These are phyloP conservation scores for Sarocladiaceae sp. DNA, from an alignment of 2,329 filamentous ascomycete genomes.

Conservation along the genomic window DNA sequence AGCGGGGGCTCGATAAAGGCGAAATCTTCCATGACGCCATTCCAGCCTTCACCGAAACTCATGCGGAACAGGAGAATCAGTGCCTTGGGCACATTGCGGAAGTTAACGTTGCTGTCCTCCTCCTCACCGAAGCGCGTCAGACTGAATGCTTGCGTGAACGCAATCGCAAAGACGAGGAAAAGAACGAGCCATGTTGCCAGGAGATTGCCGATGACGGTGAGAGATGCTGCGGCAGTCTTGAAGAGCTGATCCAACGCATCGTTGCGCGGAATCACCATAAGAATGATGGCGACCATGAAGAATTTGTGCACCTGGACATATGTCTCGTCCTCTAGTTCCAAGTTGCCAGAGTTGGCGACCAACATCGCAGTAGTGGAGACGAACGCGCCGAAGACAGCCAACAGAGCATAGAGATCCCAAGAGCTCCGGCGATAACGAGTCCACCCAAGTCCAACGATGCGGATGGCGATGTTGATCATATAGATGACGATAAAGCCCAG, in stretches of 20 bases:
- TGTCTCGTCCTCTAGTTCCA: constrained; percentile 21
- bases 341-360: constrained; percentile 55
- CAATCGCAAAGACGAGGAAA: constrained; percentile 94
- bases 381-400: constrained; percentile 76
- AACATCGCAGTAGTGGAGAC: constrained; percentile 73
- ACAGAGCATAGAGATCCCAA: constrained; percentile 88
- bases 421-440: constrained; percentile 85
- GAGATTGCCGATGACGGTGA: constrained; percentile 85
- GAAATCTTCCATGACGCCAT: constrained; percentile 93
- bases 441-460: constrained; percentile 88
- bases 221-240: constrained; percentile 93
- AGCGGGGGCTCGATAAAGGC: constrained; percentile 74
- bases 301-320: constrained; percentile 87
- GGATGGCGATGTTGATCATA: constrained; percentile 75
- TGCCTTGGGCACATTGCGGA: constrained; percentile 89
- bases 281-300: constrained; percentile 83
- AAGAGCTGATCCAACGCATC: constrained; percentile 97
- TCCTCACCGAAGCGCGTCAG: constrained; percentile 78
- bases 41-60: constrained; percentile 95
- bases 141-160: constrained; percentile 92
- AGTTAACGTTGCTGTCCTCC: constrained; percentile 79
- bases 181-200: constrained; percentile 96
- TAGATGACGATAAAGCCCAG: constrained; percentile 79
- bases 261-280: constrained; percentile 91
- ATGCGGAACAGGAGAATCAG: constrained; percentile 90